A percentile compares a stretch with the other conserved stretches of the same genome.
Conservation (phyloP, 2,329 filamentous ascomycete species). For the Juglanconis sp. region DNA sequence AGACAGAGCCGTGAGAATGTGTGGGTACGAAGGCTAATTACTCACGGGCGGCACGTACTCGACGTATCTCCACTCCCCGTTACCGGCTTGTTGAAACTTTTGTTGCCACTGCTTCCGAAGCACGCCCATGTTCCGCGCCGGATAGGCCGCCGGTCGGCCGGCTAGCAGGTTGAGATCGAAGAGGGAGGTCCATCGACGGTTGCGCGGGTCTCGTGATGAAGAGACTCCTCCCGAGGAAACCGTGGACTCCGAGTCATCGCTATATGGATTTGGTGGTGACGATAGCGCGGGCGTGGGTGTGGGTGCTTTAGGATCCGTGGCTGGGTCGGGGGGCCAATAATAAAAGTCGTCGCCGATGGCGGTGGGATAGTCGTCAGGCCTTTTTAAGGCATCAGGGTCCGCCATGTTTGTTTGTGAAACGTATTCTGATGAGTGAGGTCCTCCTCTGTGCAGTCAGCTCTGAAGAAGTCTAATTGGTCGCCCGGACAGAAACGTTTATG, state of each 20-base stretch:
- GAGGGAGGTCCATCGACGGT: not conserved
- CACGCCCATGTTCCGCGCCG: not conserved
- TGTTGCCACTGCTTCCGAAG: not conserved
- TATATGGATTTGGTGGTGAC: no score
- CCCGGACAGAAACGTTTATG: no score
- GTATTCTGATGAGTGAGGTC: no score
- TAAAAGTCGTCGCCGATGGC: not conserved
- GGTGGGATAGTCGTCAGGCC: not conserved
- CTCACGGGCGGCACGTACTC: constrained; percentile 6
- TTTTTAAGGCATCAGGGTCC: no score
- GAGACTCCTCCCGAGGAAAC: no score
- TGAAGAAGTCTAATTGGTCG: no score
- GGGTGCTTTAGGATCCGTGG: not conserved
- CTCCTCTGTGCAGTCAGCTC: no score
- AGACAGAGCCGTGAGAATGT: no score
- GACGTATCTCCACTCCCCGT: constrained; percentile 5
- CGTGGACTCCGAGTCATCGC: no score
- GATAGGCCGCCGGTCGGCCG: not conserved
- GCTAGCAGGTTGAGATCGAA: not conserved
- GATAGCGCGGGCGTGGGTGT: not conserved
- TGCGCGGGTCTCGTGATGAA: not conserved
- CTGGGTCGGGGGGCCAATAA: not conserved
- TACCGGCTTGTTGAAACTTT: not conserved
- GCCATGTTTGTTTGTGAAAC: no score
- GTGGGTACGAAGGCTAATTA: not conserved